These are phyloP conservation scores for Rhizopogon hawkerae DNA, from an alignment of 1,284 basidiomycete species.

Conservation along the genomic window DNA sequence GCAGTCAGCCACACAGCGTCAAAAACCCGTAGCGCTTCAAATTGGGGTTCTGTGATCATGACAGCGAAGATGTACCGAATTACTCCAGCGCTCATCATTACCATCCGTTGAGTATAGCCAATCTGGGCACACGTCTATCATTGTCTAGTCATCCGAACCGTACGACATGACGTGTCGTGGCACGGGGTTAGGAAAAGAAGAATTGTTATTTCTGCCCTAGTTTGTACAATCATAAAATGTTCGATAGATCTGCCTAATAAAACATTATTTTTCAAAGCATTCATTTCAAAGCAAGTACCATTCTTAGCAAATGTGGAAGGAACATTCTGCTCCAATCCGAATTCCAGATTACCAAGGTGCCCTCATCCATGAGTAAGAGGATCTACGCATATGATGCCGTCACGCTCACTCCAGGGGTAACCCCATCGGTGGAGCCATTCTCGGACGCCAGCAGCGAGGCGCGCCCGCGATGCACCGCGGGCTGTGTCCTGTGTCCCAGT, in stretches of 20 bases:
- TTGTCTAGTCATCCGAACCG: not conserved
- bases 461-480: conserved; percentile 73
- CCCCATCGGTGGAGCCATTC: conserved; percentile 90
- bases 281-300: conserved; percentile 14
- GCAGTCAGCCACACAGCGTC: no score
- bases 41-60: no score
- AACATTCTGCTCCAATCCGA: not conserved
- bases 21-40: no score
- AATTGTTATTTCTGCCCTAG: not conserved
- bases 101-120: not conserved
- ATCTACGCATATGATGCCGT: conserved; percentile 86
- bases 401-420: conserved; percentile 91
- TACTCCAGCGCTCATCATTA: not conserved
- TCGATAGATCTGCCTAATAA: conserved; percentile 5
- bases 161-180: not conserved
- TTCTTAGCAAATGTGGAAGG: not conserved
- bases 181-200: not conserved
- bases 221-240: conserved; percentile 15
- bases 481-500: conserved; percentile 79
- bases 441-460: conserved; percentile 77
- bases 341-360: not conserved
- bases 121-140: not conserved
- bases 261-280: conserved; percentile 4
- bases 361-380: conserved; percentile 57
- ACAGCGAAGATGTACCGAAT: no score